Evolutionary conservation across 2,329 filamentous ascomycete genomes (phyloP).

Genomic region (Chaetomiaceae sp.): DNA sequence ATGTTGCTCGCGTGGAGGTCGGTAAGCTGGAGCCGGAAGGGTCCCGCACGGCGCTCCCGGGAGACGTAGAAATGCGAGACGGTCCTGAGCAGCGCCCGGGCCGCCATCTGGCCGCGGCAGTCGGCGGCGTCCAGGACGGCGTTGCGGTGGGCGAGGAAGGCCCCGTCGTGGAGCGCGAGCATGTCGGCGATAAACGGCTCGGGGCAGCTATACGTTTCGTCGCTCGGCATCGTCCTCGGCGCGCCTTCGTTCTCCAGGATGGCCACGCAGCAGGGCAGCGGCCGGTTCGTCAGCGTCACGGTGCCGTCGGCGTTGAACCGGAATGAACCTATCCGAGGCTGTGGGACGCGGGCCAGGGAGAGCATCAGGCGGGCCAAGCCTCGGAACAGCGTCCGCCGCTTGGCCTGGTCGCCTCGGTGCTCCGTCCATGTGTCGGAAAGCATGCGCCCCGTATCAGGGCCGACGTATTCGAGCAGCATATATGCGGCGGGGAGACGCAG

Average conservation of each 20-base stretch:
- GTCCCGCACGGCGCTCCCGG: neutral
- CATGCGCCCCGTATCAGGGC: slow-evolving; percentile 26
- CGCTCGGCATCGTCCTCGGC: slow-evolving; percentile 28
- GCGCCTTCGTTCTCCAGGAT: slow-evolving; percentile 34
- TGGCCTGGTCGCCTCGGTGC: slow-evolving; percentile 18
- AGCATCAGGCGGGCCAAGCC: slow-evolving; percentile 30
- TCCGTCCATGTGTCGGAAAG: slow-evolving; percentile 28
- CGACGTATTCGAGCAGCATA: slow-evolving; percentile 28
- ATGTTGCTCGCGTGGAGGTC: slow-evolving; percentile 9
- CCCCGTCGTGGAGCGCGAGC: slow-evolving; percentile 25
- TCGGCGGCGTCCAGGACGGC: neutral
- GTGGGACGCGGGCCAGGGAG: slow-evolving; percentile 29
- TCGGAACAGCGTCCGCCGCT: slow-evolving; percentile 30
- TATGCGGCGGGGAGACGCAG: slow-evolving; percentile 21
- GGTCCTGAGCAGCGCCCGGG: neutral
- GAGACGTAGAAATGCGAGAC: neutral
- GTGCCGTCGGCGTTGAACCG: slow-evolving; percentile 31
- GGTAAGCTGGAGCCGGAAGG: slow-evolving; percentile 5
- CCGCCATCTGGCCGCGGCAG: neutral
- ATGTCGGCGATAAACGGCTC: slow-evolving; percentile 30
- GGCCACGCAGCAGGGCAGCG: slow-evolving; percentile 32
- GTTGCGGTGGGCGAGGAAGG: neutral
- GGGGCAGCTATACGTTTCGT: slow-evolving; percentile 30
- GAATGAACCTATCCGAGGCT: slow-evolving; percentile 27
- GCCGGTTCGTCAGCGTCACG: slow-evolving; percentile 32